These are phyloP conservation scores for Exophiala dermatitidis DNA, from an alignment of 2,329 filamentous ascomycete species.

Conservation along the genomic window DNA sequence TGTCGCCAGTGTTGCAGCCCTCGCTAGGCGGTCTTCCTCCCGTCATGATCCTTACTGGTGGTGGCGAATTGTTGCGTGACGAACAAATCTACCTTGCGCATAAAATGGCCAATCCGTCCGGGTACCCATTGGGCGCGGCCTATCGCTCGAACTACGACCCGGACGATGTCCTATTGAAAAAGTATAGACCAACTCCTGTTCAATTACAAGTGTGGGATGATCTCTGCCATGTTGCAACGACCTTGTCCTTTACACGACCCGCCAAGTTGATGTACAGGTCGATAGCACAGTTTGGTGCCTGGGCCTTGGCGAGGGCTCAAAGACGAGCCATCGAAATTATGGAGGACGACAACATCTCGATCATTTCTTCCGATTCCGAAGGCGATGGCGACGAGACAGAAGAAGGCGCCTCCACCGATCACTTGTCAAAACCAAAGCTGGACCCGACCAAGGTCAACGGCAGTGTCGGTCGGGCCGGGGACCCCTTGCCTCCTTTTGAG, in stretches of 20 bases:
- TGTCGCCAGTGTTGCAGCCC: conserved; percentile 81
- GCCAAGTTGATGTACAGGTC: conserved; percentile 94
- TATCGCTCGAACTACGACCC: conserved; percentile 58
- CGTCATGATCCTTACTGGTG: conserved; percentile 75
- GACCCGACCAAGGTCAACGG: conserved; percentile 22
- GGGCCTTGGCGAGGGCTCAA: conserved; percentile 79
- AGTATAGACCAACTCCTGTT: conserved; percentile 77
- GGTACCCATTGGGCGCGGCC: conserved; percentile 63
- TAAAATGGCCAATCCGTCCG: conserved; percentile 76
- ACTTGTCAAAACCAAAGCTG: conserved; percentile 20
- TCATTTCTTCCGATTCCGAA: conserved; percentile 59
- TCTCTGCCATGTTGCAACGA: conserved; percentile 84
- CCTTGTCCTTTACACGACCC: conserved; percentile 89
- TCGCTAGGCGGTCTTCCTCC: conserved; percentile 86
- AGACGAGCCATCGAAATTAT: conserved; percentile 70
- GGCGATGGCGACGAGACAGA: conserved; percentile 30
- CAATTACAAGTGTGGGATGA: conserved; percentile 96
- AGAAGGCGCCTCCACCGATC: conserved; percentile 16
- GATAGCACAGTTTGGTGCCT: conserved; percentile 86
- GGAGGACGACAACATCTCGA: conserved; percentile 68
- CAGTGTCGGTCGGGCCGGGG: conserved; percentile 76
- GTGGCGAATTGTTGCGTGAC: conserved; percentile 81
- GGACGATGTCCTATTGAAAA: conserved; percentile 47
- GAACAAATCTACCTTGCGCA: conserved; percentile 94
- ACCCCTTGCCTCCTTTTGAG: conserved; percentile 70